Conservation (phyloP, 306 rosid species). For the Fagus sylvatica region DNA sequence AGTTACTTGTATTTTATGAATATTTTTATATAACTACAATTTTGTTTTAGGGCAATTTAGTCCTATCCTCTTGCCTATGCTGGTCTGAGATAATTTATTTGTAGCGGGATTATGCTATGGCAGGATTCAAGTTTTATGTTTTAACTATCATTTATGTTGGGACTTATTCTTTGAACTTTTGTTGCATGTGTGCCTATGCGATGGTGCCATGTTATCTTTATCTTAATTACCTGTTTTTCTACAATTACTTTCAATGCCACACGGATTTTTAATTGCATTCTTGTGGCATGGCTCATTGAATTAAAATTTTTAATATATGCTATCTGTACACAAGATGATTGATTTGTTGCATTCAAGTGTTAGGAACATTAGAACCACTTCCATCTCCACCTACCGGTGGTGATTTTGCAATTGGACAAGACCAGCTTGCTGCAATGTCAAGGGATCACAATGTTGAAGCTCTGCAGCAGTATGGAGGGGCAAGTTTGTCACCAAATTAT, state of each 20-base stretch:
- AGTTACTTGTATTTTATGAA: not conserved
- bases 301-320: not conserved
- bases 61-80: not conserved
- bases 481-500: conserved; percentile 28
- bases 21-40: not conserved
- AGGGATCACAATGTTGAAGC: conserved; percentile 62
- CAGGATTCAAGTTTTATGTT: not conserved
- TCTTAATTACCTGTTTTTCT: not conserved
- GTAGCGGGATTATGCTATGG: not conserved
- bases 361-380: conserved; percentile 37
- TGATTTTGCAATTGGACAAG: conserved; percentile 69
- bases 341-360: conserved; percentile 18
- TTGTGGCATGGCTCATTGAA: not conserved
- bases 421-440: conserved; percentile 68
- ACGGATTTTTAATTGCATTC: not conserved
- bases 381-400: conserved; percentile 40
- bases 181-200: not conserved
- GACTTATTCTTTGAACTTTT: not conserved
- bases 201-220: not conserved
- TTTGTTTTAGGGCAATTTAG: not conserved
- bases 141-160: not conserved
- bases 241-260: not conserved
- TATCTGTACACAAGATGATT: not conserved
- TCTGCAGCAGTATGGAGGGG: conserved; percentile 80
- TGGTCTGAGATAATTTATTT: not conserved